Conservation (phyloP, 176 grass and related monocot species). For the Oryza meridionalis region DNA sequence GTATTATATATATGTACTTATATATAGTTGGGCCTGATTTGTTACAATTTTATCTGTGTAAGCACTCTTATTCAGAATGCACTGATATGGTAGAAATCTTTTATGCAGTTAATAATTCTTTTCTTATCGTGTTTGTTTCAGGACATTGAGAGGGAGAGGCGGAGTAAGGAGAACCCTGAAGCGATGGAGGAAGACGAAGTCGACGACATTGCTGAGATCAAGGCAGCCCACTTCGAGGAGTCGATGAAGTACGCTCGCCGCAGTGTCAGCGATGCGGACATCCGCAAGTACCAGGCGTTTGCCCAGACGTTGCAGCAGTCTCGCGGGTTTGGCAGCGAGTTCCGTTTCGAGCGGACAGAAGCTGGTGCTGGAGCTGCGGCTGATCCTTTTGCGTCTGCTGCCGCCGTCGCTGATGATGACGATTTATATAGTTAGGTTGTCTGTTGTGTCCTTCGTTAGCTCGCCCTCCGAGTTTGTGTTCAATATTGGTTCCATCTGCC, state of each 20-base stretch:
- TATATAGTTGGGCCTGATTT: not conserved
- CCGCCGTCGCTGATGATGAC: conserved; percentile 57
- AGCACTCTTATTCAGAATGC: not conserved
- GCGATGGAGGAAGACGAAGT: conserved; percentile 79
- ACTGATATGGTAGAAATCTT: not conserved
- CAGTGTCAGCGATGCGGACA: conserved; percentile 77
- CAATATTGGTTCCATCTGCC: conserved; percentile 19
- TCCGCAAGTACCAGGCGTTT: conserved; percentile 80
- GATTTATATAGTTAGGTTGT: conserved; percentile 71
- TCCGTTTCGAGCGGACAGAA: conserved; percentile 66
- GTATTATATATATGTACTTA: not conserved
- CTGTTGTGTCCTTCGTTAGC: not conserved
- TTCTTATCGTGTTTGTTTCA: conserved; percentile 11
- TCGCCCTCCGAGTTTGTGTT: conserved; percentile 20
- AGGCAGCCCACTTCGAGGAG: conserved; percentile 76
- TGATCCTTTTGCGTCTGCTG: conserved; percentile 54
- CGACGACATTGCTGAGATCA: conserved; percentile 72
- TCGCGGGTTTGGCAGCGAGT: conserved; percentile 74
- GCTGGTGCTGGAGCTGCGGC: conserved; percentile 26
- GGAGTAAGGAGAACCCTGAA: conserved; percentile 68
- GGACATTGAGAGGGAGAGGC: conserved; percentile 79
- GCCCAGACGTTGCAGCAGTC: conserved; percentile 87
- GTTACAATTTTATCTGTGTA: not conserved
- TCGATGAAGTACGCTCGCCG: conserved; percentile 82
- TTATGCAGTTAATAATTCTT: not conserved